phyloP scores from a whole-genome alignment of 768 basidiomycete species.

The Cubamyces lactineus region DNA sequence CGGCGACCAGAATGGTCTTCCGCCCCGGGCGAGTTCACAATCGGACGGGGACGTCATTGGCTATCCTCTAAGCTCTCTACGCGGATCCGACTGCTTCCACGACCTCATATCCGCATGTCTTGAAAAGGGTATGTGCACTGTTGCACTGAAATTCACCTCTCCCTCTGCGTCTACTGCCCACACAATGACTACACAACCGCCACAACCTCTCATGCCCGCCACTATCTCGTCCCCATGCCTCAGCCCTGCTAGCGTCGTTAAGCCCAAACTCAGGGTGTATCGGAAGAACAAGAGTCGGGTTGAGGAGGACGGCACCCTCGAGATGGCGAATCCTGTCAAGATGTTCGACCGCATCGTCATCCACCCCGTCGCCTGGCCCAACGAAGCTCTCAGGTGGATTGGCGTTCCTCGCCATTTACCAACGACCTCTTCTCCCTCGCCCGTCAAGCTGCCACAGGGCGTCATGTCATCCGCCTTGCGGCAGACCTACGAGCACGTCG shows the following conservation, averaged over 20 bases:
- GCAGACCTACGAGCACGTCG: neutral
- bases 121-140: neutral
- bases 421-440: neutral
- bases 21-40: neutral
- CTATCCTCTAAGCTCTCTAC: neutral
- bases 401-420: conserved; percentile 4
- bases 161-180: too few species aligned
- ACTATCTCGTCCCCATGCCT: neutral
- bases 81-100: conserved; percentile 9
- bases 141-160: neutral
- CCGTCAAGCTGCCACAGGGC: neutral
- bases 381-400: conserved; percentile 13
- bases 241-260: neutral
- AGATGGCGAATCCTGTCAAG: conserved; percentile 7
- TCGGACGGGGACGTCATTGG: conserved; percentile 4
- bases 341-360: conserved; percentile 18
- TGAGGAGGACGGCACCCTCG: neutral
- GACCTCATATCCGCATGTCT: neutral
- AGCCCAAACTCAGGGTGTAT: neutral
- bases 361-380: conserved; percentile 12
- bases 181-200: conserved; percentile 10
- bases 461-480: conserved; percentile 1
- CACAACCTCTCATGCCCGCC: neutral
- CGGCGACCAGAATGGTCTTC: neutral
- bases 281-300: neutral